These are phyloP conservation scores for Komagataella ulmi DNA, from an alignment of 805 yeast genomes.

Conservation along the genomic window DNA sequence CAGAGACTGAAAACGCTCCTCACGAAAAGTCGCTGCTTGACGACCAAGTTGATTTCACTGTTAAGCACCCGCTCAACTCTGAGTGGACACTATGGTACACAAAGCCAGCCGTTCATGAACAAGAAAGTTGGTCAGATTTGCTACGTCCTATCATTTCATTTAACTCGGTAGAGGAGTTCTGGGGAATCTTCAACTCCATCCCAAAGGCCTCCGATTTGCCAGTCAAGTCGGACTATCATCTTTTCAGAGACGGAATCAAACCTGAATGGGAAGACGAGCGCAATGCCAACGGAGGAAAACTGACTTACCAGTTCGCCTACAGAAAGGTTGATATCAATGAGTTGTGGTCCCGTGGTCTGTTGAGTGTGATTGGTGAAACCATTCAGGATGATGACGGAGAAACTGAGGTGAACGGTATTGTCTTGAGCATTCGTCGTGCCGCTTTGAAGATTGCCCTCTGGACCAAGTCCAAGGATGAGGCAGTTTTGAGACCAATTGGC, in stretches of 20 bases:
- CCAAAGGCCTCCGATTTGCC: conserved; percentile 90
- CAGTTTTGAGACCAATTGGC: conserved; percentile 61
- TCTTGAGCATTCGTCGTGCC: conserved; percentile 74
- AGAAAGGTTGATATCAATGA: conserved; percentile 63
- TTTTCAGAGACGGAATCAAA: conserved; percentile 84
- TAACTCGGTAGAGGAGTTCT: conserved; percentile 93
- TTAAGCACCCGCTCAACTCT: conserved; percentile 80
- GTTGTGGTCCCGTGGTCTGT: conserved; percentile 80
- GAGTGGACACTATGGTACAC: conserved; percentile 98
- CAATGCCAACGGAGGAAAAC: conserved; percentile 87
- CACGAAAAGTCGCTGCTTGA: conserved; percentile 37
- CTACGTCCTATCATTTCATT: conserved; percentile 88
- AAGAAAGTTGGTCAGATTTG: conserved; percentile 85
- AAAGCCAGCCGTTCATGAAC: conserved; percentile 70
- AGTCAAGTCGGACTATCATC: conserved; percentile 83
- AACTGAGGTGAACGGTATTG: conserved; percentile 88
- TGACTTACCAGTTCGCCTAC: conserved; percentile 68
- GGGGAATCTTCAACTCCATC: conserved; percentile 93
- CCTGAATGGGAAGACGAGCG: conserved; percentile 98
- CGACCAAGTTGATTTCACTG: conserved; percentile 49
- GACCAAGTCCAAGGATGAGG: conserved; percentile 70
- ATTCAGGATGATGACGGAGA: conserved; percentile 53
- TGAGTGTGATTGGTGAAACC: conserved; percentile 91
- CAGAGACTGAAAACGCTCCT: not conserved
- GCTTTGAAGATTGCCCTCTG: conserved; percentile 82